A percentile compares a stretch with the other conserved stretches of the same genome.
These are phyloP conservation scores for Skeletonema costatum DNA, from an alignment of 108 stramenopile species.

Conservation along the genomic window DNA sequence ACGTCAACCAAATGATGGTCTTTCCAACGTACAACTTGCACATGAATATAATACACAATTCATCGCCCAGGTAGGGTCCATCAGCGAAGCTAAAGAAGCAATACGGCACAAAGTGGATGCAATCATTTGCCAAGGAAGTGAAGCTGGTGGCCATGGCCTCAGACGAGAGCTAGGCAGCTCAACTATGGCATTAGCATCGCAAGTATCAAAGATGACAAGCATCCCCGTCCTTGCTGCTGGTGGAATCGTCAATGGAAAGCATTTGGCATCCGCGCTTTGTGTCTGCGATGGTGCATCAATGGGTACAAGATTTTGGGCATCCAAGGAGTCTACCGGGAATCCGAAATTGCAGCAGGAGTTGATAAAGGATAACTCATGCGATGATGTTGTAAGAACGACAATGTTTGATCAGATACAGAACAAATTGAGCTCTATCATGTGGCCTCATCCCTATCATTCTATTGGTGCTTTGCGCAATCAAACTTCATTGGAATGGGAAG, in stretches of 20 bases:
- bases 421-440: slow-evolving; percentile 34
- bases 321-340: slow-evolving; percentile 57
- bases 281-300: slow-evolving; percentile 76
- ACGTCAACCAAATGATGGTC: background rate
- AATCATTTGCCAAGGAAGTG: slow-evolving; percentile 76
- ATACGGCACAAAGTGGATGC: slow-evolving; percentile 63
- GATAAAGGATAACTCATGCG: slow-evolving; percentile 52
- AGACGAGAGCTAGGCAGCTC: slow-evolving; percentile 68
- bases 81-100: slow-evolving; percentile 60
- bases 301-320: slow-evolving; percentile 80
- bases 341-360: slow-evolving; percentile 46
- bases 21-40: slow-evolving; percentile 58
- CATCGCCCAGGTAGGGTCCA: slow-evolving; percentile 72
- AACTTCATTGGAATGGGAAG: slow-evolving; percentile 68
- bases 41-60: slow-evolving; percentile 60
- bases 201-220: slow-evolving; percentile 34
- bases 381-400: slow-evolving; percentile 67
- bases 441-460: slow-evolving; percentile 76
- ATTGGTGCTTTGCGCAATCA: slow-evolving; percentile 66
- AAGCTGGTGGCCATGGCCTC: slow-evolving; percentile 83
- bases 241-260: slow-evolving; percentile 73
- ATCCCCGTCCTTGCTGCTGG: slow-evolving; percentile 74
- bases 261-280: slow-evolving; percentile 63
- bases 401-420: slow-evolving; percentile 74
- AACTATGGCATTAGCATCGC: slow-evolving; percentile 61